Evolutionary conservation across 1,284 basidiomycete species (phyloP), one percentile per base, ranked within the genome.

Genomic region (Singerocomus inundabilis): DNA sequence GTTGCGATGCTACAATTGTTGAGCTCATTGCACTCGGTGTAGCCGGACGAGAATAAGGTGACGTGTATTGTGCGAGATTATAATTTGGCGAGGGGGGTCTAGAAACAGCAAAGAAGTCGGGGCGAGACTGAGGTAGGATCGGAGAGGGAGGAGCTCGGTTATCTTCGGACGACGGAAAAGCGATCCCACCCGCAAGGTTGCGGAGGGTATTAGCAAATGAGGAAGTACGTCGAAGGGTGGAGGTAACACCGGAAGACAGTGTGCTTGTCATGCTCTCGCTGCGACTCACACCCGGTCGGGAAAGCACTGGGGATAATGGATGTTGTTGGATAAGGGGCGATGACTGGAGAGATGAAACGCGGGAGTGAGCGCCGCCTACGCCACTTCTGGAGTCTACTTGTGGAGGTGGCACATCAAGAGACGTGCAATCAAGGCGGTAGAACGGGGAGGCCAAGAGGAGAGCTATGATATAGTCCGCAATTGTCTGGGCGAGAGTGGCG

Each of bases 381-480:
- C 46, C 41, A 21, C 41, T 41, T 42, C 35, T 58, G 37, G 38
- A 15, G 36, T 70, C 67, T n/a, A 48, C 39, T 37, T 64, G 61
- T 39, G 57, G 69, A 2, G 82, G 81, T 15, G 81, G 76, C 11
- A 60, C 60, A 51, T 79, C 72, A 21, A 91, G 72, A 1, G 87
- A 79, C 0, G 84, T 82, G 16, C 76, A 79, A 33, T 86, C 80
- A 1, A 94, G 77, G 26, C 81, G 74, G 12, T 84, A 82, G 63
- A 98, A 93, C 0, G 93, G 88, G 13, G 91, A 93, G 58, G 93
- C 90, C 21, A 98, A 73, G 13, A 99, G 79, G 11, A 95, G 78
- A 1, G 93, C 93, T 69, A 91, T 84, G 60, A 98, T 81, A 63
- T 95, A 97, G 70, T 99, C 96, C 39, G 95, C 81, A 18, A 98